phyloP scores from a whole-genome alignment of 2,329 filamentous ascomycete species.

The Colletotrichum sp. region DNA sequence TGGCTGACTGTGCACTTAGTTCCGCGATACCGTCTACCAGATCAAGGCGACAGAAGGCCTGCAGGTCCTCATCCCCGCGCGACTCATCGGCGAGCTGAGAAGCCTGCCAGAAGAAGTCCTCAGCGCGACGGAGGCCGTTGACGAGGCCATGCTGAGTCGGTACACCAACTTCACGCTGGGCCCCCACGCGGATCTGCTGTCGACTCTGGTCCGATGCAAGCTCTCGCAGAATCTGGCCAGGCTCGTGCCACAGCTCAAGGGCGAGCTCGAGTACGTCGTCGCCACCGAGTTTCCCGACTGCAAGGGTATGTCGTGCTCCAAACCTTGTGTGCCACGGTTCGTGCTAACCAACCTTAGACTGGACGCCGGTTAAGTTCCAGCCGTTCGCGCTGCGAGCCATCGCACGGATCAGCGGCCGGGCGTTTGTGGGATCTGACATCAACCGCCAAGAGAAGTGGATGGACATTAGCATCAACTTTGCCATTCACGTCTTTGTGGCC shows the following conservation, averaged over 20 bases:
- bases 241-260: conserved; percentile 49
- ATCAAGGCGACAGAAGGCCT: conserved; percentile 56
- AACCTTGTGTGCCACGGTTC: neutral
- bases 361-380: conserved; percentile 59
- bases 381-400: conserved; percentile 56
- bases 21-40: conserved; percentile 54
- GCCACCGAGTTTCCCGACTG: conserved; percentile 53
- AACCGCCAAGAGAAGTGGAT: conserved; percentile 61
- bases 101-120: conserved; percentile 52
- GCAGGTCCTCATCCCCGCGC: conserved; percentile 52
- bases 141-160: conserved; percentile 55
- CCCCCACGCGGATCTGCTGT: conserved; percentile 48
- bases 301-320: conserved; percentile 33
- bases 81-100: conserved; percentile 51
- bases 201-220: conserved; percentile 49
- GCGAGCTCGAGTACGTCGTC: conserved; percentile 51
- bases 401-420: conserved; percentile 57
- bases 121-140: conserved; percentile 53
- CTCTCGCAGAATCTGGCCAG: conserved; percentile 52
- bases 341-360: conserved; percentile 43
- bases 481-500: conserved; percentile 52
- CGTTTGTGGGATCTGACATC: conserved; percentile 56
- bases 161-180: conserved; percentile 57
- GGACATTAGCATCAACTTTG: conserved; percentile 55
- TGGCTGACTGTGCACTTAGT: conserved; percentile 33